phyloP scores from a whole-genome alignment of 306 rosid genomes.

The Gastrolobium bilobum region DNA sequence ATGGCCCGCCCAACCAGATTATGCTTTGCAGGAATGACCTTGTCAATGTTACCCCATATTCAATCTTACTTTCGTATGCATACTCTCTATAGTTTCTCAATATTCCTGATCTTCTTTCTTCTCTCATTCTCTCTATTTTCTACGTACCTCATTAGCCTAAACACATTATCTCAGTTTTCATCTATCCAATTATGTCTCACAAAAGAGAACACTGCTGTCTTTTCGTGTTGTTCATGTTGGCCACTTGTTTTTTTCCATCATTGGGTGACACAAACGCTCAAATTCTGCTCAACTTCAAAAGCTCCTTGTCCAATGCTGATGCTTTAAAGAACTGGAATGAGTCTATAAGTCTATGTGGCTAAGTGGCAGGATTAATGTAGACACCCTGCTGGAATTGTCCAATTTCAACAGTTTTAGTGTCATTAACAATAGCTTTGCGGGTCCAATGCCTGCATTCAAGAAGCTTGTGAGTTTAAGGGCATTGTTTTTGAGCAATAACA shows the following conservation, averaged over 20 bases:
- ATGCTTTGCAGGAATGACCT: slow-evolving; percentile 50
- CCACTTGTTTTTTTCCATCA: slow-evolving; percentile 39
- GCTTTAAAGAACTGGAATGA: slow-evolving; percentile 60
- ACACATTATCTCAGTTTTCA: slow-evolving; percentile 32
- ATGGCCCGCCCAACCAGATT: slow-evolving; percentile 80
- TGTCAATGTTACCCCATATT: slow-evolving; percentile 57
- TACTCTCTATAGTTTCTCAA: slow-evolving; percentile 6
- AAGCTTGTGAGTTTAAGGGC: slow-evolving; percentile 50
- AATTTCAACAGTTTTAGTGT: slow-evolving; percentile 64
- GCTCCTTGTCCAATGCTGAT: slow-evolving; percentile 50
- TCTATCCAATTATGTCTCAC: slow-evolving; percentile 45
- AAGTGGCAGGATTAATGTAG: slow-evolving; percentile 60
- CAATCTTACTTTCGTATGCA: slow-evolving; percentile 4
- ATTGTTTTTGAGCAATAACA: slow-evolving; percentile 64
- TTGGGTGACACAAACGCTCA: slow-evolving; percentile 38
- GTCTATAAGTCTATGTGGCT: slow-evolving; percentile 54
- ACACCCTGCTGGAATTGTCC: slow-evolving; percentile 54
- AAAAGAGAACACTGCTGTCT: slow-evolving; percentile 27
- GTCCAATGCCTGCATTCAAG: slow-evolving; percentile 70
- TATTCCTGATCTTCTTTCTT: not conserved
- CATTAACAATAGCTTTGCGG: slow-evolving; percentile 64
- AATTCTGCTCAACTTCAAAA: slow-evolving; percentile 65
- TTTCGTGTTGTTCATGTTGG: slow-evolving; percentile 38
- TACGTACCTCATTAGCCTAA: slow-evolving; percentile 10
- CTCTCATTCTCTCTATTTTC: slow-evolving; percentile 1